These are phyloP conservation scores for Starmerella apicola DNA, from an alignment of 805 yeast species.

Conservation along the genomic window DNA sequence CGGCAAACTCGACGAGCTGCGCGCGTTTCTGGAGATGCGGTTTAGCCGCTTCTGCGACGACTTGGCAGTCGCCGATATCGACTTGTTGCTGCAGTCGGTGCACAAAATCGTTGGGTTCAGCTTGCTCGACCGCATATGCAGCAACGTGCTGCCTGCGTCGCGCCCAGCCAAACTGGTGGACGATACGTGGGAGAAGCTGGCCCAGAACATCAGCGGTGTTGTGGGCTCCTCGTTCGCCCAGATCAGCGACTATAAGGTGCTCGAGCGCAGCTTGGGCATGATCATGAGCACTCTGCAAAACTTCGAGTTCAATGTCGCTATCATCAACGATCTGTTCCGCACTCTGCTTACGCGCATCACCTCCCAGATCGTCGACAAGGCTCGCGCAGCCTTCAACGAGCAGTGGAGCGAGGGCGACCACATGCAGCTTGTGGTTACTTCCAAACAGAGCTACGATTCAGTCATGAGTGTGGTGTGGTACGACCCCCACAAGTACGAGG, in stretches of 20 bases:
- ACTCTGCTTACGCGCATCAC: constrained; percentile 49
- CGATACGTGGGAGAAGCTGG: constrained; percentile 65
- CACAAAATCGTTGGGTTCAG: constrained; percentile 61
- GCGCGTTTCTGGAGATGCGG: constrained; percentile 50
- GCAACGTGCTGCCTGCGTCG: constrained; percentile 45
- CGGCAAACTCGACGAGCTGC: constrained; percentile 49
- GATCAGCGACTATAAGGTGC: constrained; percentile 22
- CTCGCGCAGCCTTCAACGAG: constrained; percentile 47
- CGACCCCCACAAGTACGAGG: constrained; percentile 35
- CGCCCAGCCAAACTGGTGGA: constrained; percentile 51
- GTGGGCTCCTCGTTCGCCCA: constrained; percentile 23
- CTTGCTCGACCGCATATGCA: constrained; percentile 58
- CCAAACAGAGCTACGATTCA: constrained; percentile 45
- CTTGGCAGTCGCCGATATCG: constrained; percentile 37
- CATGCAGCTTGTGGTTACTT: constrained; percentile 69
- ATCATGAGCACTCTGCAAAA: constrained; percentile 68
- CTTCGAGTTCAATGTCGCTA: constrained; percentile 46
- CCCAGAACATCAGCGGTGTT: constrained; percentile 25
- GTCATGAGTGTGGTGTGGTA: constrained; percentile 62
- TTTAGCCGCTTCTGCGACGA: constrained; percentile 57
- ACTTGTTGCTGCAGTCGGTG: constrained; percentile 27
- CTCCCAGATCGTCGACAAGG: constrained; percentile 40
- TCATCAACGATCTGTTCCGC: constrained; percentile 51
- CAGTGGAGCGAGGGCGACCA: constrained; percentile 70
- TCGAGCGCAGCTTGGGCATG: constrained; percentile 55